Evolutionary conservation across 192 early-diverging fungal species (phyloP), one percentile per base, ranked within the genome.

Genomic region (Lobosporangium transversale): DNA sequence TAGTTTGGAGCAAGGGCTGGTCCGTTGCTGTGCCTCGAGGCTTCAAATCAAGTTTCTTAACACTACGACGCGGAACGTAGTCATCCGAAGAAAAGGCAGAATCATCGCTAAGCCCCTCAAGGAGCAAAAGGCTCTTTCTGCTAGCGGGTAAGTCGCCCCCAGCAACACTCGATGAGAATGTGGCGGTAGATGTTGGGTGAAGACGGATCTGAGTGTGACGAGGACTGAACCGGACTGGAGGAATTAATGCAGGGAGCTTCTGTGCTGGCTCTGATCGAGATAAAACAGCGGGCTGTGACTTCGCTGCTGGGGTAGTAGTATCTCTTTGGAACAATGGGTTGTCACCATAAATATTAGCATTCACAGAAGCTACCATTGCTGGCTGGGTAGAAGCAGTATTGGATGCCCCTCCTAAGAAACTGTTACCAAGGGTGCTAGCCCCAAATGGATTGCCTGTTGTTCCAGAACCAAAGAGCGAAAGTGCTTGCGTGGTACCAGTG

Each of bases 271-370:
- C 83, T 29, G 73, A 70, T 53, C 70, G 79, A 70, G 70, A 78
- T 1, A 76, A 37, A 24, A 76, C 54, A 8, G 59, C 65, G 0
- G 73, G 71, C 6, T 75, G 53, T 11, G 60, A 44, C 45, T 78
- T 66, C 1, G 75, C n/a, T 62, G 40, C 70, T 51, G 57, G 76
- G 70, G 70, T 83, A 36, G 35, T 83, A 40, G 68, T 79, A 67
- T 79, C 83, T 65, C 76, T 78, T 66, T 88, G 82, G 66, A 98
- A 94, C 31, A 98, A 81, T 33, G 94, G 89, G 52, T 89, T 94
- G 44, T 81, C 80, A 27, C 97, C 97, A 74, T 97, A 98, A 10
- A 95, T 95, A 66, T 93, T 91, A 53, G 84, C 81, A 57, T 95
- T 94, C 54, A 98, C 90, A 23, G 86, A 83, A 4, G 95, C 95